Evolutionary conservation across 2,329 filamentous ascomycete species (phyloP).

Genomic region (Fusarium drepaniforme): DNA sequence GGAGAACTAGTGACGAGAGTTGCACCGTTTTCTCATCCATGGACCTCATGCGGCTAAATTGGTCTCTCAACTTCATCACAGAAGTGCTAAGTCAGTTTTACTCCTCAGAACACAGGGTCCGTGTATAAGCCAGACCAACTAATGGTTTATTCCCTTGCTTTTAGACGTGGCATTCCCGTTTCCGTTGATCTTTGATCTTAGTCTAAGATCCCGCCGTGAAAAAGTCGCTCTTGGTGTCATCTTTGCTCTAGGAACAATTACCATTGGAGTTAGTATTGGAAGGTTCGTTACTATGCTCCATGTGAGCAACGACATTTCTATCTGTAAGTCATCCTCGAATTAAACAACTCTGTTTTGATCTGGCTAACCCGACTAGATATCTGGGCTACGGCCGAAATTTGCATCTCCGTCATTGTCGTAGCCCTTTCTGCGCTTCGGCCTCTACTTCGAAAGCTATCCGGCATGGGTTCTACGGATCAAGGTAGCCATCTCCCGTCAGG

Average conservation of each 20-base stretch:
- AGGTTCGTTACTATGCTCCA: constrained; percentile 34
- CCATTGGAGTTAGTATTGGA: constrained; percentile 36
- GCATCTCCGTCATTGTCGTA: constrained; percentile 31
- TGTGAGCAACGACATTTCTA: constrained; percentile 19
- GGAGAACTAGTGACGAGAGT: background rate
- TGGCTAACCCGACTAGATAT: constrained; percentile 12
- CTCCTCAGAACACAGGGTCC: background rate
- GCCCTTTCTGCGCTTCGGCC: constrained; percentile 27
- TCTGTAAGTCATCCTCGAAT: constrained; percentile 13
- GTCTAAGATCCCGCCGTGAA: constrained; percentile 29
- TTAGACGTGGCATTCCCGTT: constrained; percentile 39
- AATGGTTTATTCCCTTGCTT: background rate
- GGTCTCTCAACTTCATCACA: constrained; percentile 37
- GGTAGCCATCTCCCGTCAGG: constrained; percentile 6
- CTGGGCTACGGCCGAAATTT: constrained; percentile 29
- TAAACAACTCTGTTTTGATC: too few relatives aligned
- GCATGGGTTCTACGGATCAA: constrained; percentile 7
- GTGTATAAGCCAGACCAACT: background rate
- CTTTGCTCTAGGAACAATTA: constrained; percentile 36
- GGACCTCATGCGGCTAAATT: constrained; percentile 37
- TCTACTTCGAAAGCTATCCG: constrained; percentile 13
- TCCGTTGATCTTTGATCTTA: constrained; percentile 32
- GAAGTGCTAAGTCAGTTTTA: constrained; percentile 36
- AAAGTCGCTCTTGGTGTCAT: constrained; percentile 35
- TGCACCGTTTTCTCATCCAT: constrained; percentile 34